Base-by-base conservation (phyloP, 2,329 filamentous ascomycete species). In the Tolypocladium endophyticum region DNA sequence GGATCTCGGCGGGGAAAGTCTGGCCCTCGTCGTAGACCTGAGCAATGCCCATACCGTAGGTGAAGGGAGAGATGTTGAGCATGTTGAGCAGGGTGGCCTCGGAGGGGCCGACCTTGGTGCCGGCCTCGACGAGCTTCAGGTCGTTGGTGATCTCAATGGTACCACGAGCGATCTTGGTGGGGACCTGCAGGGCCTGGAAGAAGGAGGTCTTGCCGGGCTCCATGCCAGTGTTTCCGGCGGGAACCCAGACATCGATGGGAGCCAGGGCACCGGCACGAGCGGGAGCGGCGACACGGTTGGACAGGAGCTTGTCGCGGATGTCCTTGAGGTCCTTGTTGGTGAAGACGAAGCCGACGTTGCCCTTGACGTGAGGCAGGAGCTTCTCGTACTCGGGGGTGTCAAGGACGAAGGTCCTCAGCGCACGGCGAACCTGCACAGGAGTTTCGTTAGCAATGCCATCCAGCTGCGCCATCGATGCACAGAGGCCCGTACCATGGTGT, bases 121-220 rank as follows among this genome's bases (percentile, higher is more conserved):
- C 87, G 67, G 90, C 86, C 84, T 96, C 92, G 74, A 97, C 89
- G 78, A 99, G 90, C 90, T 97, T 97, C 72, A 99, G 85, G 76
- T 99, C 94, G 72, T 87, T 84, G 66, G 92, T 97, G 76, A 99
- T 99, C 90, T 99, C 94, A 82, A 99, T 99, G 82, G 94, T 99
- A 95, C 94, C 95, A 96, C 94, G 94, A 77, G 94, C 94, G 82
- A 99, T 99, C 92, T 99, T 99, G 87, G 94, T 99, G 76, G 94
- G 94, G 77, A 99, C 92, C 91, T 93, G 93, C 81, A 99, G 94
- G 74, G 94, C 94, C 88, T 99, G 94, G 92, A 99, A 99, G 92
- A 99, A 99, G 77, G 94, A 97, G 75, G 94, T 99, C 90, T 99
- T 99, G 80, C 95, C 95, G 77, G 94, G 95, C 81, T 99, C 94